Conservation (phyloP, 441 rosid species). For the Omphalea diandra region DNA sequence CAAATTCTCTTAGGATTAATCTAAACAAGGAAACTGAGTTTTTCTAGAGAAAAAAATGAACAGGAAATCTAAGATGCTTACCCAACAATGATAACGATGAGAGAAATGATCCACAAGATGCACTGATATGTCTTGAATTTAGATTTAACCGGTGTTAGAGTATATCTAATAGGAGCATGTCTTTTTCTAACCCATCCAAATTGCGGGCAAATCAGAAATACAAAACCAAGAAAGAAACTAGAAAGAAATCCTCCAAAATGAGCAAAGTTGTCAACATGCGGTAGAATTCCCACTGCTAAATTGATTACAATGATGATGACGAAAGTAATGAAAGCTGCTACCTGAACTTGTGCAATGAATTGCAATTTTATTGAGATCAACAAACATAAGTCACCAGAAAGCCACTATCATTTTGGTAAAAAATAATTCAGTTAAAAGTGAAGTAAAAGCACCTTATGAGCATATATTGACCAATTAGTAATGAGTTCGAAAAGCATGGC, state of each 20-base stretch:
- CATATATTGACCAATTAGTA: slow-evolving; percentile 81
- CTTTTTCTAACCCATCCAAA: slow-evolving; percentile 66
- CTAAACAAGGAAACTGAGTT: background rate
- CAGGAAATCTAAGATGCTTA: slow-evolving; percentile 31
- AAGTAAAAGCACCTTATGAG: slow-evolving; percentile 52
- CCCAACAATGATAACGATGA: slow-evolving; percentile 59
- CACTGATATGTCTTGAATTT: slow-evolving; percentile 69
- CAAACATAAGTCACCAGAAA: slow-evolving; percentile 1
- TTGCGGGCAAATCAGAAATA: slow-evolving; percentile 78
- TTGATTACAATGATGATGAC: slow-evolving; percentile 58
- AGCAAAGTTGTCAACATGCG: slow-evolving; percentile 86
- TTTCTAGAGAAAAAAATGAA: background rate
- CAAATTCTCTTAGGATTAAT: background rate
- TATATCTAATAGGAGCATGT: slow-evolving; percentile 35
- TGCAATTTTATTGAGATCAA: background rate
- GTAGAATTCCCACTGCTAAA: slow-evolving; percentile 82
- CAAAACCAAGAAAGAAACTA: slow-evolving; percentile 79
- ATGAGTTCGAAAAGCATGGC: slow-evolving; percentile 92
- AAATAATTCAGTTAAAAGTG: background rate
- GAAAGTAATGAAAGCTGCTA: slow-evolving; percentile 60
- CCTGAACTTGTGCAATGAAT: slow-evolving; percentile 37
- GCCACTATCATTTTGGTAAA: background rate
- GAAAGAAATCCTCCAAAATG: slow-evolving; percentile 85
- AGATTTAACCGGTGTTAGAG: slow-evolving; percentile 26
- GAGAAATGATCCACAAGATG: slow-evolving; percentile 63